Evolutionary conservation across 164 flowering plant genomes (phyloP).

Genomic region (Piper longum): DNA sequence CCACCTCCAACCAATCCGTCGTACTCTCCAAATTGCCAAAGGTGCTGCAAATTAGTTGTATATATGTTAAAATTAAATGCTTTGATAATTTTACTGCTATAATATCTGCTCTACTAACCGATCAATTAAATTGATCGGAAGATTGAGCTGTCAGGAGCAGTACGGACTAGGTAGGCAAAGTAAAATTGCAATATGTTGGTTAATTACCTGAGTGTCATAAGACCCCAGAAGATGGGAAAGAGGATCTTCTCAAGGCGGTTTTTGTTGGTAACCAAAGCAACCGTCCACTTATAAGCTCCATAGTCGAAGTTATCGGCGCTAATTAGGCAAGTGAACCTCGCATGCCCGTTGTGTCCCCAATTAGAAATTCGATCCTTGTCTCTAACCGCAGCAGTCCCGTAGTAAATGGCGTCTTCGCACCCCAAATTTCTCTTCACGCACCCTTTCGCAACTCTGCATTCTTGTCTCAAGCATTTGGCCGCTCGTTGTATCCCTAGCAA

Average conservation of each 20-base stretch:
- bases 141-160: no score
- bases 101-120: no score
- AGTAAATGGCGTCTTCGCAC: constrained; percentile 58
- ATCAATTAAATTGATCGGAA: no score
- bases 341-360: constrained; percentile 52
- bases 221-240: constrained; percentile 94
- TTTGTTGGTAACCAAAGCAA: constrained; percentile 62
- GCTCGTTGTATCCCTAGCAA: constrained; percentile 84
- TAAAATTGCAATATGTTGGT: no score
- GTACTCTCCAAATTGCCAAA: constrained; percentile 92
- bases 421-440: constrained; percentile 38
- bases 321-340: constrained; percentile 41
- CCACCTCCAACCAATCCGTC: constrained; percentile 84
- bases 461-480: constrained; percentile 49
- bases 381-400: constrained; percentile 38
- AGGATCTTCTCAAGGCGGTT: constrained; percentile 76
- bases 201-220: constrained; percentile 85
- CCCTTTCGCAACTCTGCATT: constrained; percentile 31
- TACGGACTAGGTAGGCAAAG: no score
- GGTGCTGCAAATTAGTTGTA: constrained; percentile 31
- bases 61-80: no score
- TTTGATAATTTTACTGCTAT: not conserved
- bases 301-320: constrained; percentile 39
- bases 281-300: constrained; percentile 86
- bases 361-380: constrained; percentile 24